Evolutionary conservation across 169 alveolate species (phyloP), one percentile per base, ranked within the genome.

Genomic region (Babesia gibsoni): DNA sequence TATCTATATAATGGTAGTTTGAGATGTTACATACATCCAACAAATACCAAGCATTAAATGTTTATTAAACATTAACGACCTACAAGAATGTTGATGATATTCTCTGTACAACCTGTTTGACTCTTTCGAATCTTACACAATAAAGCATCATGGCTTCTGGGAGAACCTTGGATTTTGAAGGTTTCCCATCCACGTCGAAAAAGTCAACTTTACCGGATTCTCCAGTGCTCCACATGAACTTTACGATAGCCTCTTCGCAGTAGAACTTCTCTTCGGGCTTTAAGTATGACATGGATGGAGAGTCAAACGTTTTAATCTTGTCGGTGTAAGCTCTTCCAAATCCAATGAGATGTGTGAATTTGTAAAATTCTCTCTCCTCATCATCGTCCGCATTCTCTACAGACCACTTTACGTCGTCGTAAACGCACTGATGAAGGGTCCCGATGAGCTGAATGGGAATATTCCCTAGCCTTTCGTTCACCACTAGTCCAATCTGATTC

Each of bases 181-280:
- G 63, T 36, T 73, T 39, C 23, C 50, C 65, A 35, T 73, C 70
- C n/a, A n/a, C n/a, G 5, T 50, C 67, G 49, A 49, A 73, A 54
- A 56, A 61, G 48, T 73, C 68, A 7, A 69, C 64, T 43, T 56
- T 69, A 50, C 61, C 61, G 16, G 83, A 73, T 43, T 73, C 84
- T n/a, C 84, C 84, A 4, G 84, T 65, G 64, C 30, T 39, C 84
- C 84, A 74, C 69, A 53, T 54, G 73, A 64, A 63, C 37, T 53
- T 33, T 12, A 74, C 53, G 14, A 46, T 25, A 8, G 84, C 49
- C 29, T 74, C 67, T 14, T 74, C 72, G 54, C 33, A 52, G 54
- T 65, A 74, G 45, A 53, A 63, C 41, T 54, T 14, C 57, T 74
- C 84, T 56, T 74, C 84, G 18, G 79, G 79, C 32, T 74, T 74